These are phyloP conservation scores for Blastobotrys attinorum DNA, from an alignment of 805 yeast species.

Conservation along the genomic window DNA sequence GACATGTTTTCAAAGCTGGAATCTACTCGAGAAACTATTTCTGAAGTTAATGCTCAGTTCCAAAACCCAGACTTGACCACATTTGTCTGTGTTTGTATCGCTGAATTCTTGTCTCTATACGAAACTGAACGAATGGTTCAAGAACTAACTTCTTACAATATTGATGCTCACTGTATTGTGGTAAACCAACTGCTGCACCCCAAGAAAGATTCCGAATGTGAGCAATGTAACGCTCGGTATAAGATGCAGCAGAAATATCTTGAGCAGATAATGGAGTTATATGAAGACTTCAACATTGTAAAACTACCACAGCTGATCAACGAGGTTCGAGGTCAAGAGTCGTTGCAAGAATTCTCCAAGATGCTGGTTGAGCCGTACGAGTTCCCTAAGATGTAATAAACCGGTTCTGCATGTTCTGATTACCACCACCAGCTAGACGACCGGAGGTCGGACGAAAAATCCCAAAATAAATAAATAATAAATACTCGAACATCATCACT, in stretches of 20 bases:
- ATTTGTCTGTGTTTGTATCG: constrained; percentile 87
- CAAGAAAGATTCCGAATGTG: constrained; percentile 61
- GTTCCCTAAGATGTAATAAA: constrained; percentile 30
- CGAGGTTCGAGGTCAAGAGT: constrained; percentile 89
- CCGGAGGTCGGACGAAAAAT: too few relatives aligned
- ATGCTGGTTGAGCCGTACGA: constrained; percentile 73
- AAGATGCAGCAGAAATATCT: constrained; percentile 93
- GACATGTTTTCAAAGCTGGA: constrained; percentile 74
- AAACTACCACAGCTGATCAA: constrained; percentile 92
- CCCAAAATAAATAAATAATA: too few relatives aligned
- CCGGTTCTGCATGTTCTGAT: too few relatives aligned
- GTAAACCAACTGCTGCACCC: constrained; percentile 91
- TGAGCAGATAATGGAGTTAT: constrained; percentile 90
- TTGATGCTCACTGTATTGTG: constrained; percentile 94
- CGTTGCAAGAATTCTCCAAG: constrained; percentile 73
- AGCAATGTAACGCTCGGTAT: constrained; percentile 86
- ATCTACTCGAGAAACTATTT: constrained; percentile 71
- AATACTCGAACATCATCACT: too few relatives aligned
- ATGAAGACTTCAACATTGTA: constrained; percentile 94
- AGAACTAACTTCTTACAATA: constrained; percentile 86
- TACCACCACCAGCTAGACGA: too few relatives aligned
- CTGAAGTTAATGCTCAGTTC: constrained; percentile 88
- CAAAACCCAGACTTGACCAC: constrained; percentile 95
- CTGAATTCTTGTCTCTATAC: constrained; percentile 90
- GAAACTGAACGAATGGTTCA: constrained; percentile 98